Evolutionary conservation across 164 flowering plant genomes (phyloP), one percentile per base, ranked within the genome.

Genomic region (Buxus sempervirens): DNA sequence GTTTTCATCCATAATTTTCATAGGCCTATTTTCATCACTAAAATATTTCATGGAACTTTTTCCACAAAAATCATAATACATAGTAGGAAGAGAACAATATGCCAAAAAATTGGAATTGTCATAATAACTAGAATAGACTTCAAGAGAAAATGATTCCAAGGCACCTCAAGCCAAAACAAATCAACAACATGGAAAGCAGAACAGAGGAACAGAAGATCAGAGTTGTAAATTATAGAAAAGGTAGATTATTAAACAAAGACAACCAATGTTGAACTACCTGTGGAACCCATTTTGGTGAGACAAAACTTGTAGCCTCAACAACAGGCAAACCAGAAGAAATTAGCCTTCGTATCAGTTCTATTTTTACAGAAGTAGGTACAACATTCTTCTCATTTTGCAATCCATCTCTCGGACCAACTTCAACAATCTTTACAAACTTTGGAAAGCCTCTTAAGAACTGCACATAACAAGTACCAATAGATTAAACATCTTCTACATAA

Each of bases 221-320:
- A 14, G 36, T 58, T 14, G 13, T 25, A 25, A 58, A 7, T 58
- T 32, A 58, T 58, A 14, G 51, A 58, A 26, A n/a, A 55, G 58
- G 38, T 26, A 15, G 23, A 16, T 15, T 16, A 58, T 26, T 16
- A 15, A 16, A 16, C 27, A 3, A 18, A 64, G 21, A 9, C 7
- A 71, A 28, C 51, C 51, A 64, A 25, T n/a, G 2, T 12, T 54
- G 7, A 67, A 62, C 62, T 83, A 95, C 98, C 96, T 96, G 99
- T 62, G 99, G 99, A 65, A 96, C 96, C 99, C 98, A 90, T 83
- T 96, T 96, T 59, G 98, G 99, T n/a, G 98, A 96, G 24, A 96
- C 98, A 82, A 96, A 96, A 80, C 99, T 96, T 60, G 99, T 93
- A 20, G 97, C 96, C 77, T 96, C 99, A 65, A 96, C 83, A 63